Conservation (phyloP, 805 yeast species). For the Starmera amethionina region DNA sequence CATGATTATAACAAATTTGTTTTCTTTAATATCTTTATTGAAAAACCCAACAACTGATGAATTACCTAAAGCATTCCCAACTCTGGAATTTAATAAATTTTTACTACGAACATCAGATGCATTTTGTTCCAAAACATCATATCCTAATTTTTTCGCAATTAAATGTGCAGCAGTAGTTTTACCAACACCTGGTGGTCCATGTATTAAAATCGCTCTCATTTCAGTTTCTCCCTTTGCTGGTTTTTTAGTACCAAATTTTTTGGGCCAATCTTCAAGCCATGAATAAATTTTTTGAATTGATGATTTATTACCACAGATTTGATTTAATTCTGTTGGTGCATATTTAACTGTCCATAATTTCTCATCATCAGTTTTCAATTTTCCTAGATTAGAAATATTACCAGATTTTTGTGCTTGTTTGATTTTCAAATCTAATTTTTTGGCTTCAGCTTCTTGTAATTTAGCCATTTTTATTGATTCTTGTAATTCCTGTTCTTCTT, state of each 20-base stretch:
- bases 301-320: constrained; percentile 87
- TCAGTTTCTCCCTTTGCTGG: constrained; percentile 60
- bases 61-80: constrained; percentile 67
- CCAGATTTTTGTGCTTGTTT: constrained; percentile 19
- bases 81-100: constrained; percentile 53
- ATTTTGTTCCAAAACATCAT: constrained; percentile 66
- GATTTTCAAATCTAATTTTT: constrained; percentile 17
- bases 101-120: constrained; percentile 90
- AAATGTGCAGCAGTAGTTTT: constrained; percentile 77
- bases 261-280: constrained; percentile 79
- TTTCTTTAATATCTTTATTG: constrained; percentile 25
- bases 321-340: constrained; percentile 70
- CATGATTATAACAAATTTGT: constrained; percentile 78
- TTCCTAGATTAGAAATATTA: constrained; percentile 4
- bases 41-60: constrained; percentile 79
- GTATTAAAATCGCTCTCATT: constrained; percentile 71
- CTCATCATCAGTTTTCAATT: constrained; percentile 36
- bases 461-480: constrained; percentile 39
- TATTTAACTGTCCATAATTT: constrained; percentile 89
- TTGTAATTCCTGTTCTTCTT: constrained; percentile 45
- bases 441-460: constrained; percentile 31
- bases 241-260: constrained; percentile 41
- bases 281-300: constrained; percentile 51
- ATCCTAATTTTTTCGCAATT: constrained; percentile 60
- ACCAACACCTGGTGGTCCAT: constrained; percentile 85